These are phyloP conservation scores for Aspergillus caelatus DNA, from an alignment of 2,329 filamentous ascomycete species.

Conservation along the genomic window DNA sequence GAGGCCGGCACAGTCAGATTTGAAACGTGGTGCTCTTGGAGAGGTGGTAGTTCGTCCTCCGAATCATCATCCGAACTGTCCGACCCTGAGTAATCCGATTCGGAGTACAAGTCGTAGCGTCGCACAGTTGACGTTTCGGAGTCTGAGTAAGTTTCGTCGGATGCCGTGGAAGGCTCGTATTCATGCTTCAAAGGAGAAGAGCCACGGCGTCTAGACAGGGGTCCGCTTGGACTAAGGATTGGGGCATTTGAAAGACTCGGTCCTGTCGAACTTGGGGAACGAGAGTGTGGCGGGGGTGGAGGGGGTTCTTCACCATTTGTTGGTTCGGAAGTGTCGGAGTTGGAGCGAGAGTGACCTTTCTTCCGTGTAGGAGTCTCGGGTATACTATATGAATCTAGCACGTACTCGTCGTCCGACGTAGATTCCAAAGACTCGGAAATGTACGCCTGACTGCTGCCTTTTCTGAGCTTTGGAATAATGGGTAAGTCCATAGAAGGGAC, in stretches of 20 bases:
- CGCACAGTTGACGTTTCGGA: conserved; percentile 61
- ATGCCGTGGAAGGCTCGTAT: conserved; percentile 82
- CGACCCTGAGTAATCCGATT: conserved; percentile 51
- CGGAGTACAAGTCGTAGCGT: conserved; percentile 51
- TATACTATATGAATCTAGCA: conserved; percentile 20
- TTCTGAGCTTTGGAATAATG: conserved; percentile 46
- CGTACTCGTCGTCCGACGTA: conserved; percentile 31
- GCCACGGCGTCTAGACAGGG: conserved; percentile 65
- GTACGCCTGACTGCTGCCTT: conserved; percentile 39
- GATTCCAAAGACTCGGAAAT: conserved; percentile 27
- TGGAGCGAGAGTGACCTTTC: conserved; percentile 30
- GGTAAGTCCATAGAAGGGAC: conserved; percentile 51
- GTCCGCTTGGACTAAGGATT: conserved; percentile 52
- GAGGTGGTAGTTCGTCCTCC: conserved; percentile 47
- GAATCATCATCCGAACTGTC: conserved; percentile 60
- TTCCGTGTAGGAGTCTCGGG: conserved; percentile 30
- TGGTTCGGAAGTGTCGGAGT: conserved; percentile 26
- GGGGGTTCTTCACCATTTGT: conserved; percentile 38
- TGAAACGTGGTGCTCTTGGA: conserved; percentile 39
- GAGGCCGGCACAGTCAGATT: conserved; percentile 41
- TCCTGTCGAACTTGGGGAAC: conserved; percentile 53
- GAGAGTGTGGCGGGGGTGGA: conserved; percentile 52
- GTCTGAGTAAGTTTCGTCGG: conserved; percentile 61
- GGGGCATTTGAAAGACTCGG: conserved; percentile 48
- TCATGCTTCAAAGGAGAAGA: conserved; percentile 97